Conservation (phyloP, 805 yeast genomes). For the Candida namnaoensis region DNA sequence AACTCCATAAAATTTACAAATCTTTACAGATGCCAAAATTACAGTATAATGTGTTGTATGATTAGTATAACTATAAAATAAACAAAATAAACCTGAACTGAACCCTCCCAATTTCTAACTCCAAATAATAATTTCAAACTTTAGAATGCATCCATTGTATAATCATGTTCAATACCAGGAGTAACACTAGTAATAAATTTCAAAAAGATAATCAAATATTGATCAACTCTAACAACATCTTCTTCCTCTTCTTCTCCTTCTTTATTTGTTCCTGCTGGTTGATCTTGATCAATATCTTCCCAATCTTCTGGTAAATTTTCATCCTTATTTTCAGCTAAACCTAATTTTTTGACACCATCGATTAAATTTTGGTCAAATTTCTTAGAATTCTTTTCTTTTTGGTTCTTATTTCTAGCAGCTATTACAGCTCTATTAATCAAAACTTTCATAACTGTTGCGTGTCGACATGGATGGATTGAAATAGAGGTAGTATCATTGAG, state of each 20-base stretch:
- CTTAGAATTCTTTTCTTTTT: slow-evolving; percentile 9
- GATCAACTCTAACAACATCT: slow-evolving; percentile 73
- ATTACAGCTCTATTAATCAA: slow-evolving; percentile 65
- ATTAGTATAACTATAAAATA: no score
- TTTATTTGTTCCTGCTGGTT: slow-evolving; percentile 5
- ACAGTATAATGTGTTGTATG: no score
- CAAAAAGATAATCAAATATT: slow-evolving; percentile 79
- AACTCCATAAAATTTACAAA: no score
- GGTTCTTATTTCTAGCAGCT: slow-evolving; percentile 28
- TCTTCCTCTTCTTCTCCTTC: slow-evolving; percentile 24
- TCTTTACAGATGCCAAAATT: no score
- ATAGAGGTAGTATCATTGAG: slow-evolving; percentile 63
- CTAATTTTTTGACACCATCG: slow-evolving; percentile 37
- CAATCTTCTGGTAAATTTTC: slow-evolving; percentile 37
- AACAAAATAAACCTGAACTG: no score
- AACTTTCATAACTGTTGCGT: slow-evolving; percentile 89
- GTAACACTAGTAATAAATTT: slow-evolving; percentile 96
- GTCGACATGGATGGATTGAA: slow-evolving; percentile 94
- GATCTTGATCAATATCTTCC: slow-evolving; percentile 40
- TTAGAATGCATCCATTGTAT: slow-evolving; percentile 92
- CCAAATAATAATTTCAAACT: no score
- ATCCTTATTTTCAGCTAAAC: slow-evolving; percentile 29
- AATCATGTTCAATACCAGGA: slow-evolving; percentile 95
- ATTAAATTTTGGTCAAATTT: slow-evolving; percentile 18
- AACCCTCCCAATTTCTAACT: no score